A percentile compares a stretch with the other conserved stretches of the same genome.
Evolutionary conservation across 768 basidiomycete genomes (phyloP).

Genomic region (Artomyces pyxidatus): DNA sequence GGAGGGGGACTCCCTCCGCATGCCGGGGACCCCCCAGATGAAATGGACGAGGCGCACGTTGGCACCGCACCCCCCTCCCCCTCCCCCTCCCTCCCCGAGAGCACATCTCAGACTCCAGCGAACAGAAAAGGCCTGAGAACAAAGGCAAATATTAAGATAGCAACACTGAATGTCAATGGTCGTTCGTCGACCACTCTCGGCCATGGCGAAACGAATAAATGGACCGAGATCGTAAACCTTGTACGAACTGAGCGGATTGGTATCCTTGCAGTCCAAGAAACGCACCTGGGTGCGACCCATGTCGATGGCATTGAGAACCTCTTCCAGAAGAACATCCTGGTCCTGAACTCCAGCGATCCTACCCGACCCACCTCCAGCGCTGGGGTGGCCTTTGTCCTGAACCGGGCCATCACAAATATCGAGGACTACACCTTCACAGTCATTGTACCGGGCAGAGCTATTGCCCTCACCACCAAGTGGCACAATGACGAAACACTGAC

Average conservation of each 20-base stretch:
- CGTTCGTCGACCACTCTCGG: background rate
- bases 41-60: background rate
- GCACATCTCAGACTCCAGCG: background rate
- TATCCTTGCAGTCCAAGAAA: background rate
- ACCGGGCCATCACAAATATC: background rate
- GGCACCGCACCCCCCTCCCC: background rate
- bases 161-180: background rate
- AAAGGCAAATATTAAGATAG: background rate
- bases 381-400: background rate
- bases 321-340: background rate
- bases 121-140: background rate
- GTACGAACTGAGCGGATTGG: background rate
- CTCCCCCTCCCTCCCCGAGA: background rate
- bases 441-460: slow-evolving; percentile 13
- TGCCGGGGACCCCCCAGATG: background rate
- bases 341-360: background rate
- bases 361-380: background rate
- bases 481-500: slow-evolving; percentile 1
- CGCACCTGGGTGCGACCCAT: background rate
- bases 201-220: background rate
- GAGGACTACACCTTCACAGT: too few species aligned
- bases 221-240: background rate
- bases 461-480: slow-evolving; percentile 12
- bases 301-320: background rate
- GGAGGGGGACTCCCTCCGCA: background rate